Evolutionary conservation across 1,284 basidiomycete species (phyloP), one percentile per base, ranked within the genome.

Genomic region (Limonomyces culmigenus): DNA sequence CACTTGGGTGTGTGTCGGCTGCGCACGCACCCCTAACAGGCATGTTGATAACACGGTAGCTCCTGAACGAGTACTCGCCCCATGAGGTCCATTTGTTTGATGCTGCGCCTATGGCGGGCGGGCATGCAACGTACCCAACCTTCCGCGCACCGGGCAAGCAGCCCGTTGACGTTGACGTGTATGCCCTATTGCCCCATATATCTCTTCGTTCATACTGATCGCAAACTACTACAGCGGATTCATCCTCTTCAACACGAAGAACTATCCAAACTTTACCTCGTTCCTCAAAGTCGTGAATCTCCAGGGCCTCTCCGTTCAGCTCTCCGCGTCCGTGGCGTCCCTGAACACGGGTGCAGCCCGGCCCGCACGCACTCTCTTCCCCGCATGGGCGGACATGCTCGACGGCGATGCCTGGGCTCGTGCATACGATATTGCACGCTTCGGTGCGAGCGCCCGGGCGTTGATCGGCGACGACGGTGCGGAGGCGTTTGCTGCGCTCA

Each of bases 61-160:
- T 73, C 12, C 58, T 88, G 42, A 87, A 88, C 50, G 78, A 88
- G 49, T 61, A 78, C 48, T 81, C 77, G 33, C 67, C 75, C 30
- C 79, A 86, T 51, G 70, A 83, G 49, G 83, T 86, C 3, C 76
- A 87, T 46, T 56, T 88, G 1, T 87, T 75, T 50, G 84, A 89
- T 50, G 63, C 74, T 1, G 74, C 75, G 34, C 51, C 55, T 33
- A 67, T 75, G 35, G 66, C 74, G 0, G 84, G 85, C 15, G 84
- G 84, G 2, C 84, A 89, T 51, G 78, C 81, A 13, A 76, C 88
- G 48, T 87, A 83, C 0, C 73, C 83, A 11, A 51, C 50, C 13
- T 85, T 74, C 49, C 52, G 47, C 10, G 58, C 52, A 31, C 60
- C 57, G 19, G 54, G 59, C 34, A 54, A 63, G 36, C 37, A 48